phyloP scores from a whole-genome alignment of 306 rosid species.

The Macrotyloma uniflorum region DNA sequence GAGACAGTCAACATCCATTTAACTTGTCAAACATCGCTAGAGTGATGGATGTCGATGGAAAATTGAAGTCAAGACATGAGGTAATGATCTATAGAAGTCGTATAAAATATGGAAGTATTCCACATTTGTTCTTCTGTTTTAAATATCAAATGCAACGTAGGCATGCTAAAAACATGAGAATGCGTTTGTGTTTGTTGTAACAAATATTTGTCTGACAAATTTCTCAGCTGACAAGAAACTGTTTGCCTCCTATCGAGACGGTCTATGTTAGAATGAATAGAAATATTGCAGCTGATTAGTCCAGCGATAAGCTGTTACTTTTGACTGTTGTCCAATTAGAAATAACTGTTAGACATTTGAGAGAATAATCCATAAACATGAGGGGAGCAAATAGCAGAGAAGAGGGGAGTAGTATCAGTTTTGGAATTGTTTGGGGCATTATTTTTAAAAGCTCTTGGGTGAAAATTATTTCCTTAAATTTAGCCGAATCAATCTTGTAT shows the following conservation, averaged over 20 bases:
- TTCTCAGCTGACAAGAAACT: neutral
- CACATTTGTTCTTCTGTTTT: neutral
- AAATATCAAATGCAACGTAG: neutral
- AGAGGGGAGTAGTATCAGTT: neutral
- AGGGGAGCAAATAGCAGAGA: neutral
- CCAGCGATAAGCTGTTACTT: neutral
- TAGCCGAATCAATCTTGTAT: neutral
- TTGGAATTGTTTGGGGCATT: neutral
- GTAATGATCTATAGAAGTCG: slow-evolving; percentile 49
- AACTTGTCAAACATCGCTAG: slow-evolving; percentile 82
- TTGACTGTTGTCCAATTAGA: neutral
- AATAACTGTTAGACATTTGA: neutral
- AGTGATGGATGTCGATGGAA: slow-evolving; percentile 73
- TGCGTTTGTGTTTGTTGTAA: neutral
- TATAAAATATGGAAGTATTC: slow-evolving; percentile 9
- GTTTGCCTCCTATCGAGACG: neutral
- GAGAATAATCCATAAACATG: neutral
- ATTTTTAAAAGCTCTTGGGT: neutral
- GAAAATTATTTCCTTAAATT: neutral
- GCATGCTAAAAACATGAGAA: neutral
- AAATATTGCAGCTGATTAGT: neutral
- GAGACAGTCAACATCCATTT: slow-evolving; percentile 67
- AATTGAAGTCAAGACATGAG: slow-evolving; percentile 94
- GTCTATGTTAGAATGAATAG: neutral
- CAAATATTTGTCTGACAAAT: neutral